Conservation (phyloP, 306 rosid genomes). For the Lathyrus aphaca region DNA sequence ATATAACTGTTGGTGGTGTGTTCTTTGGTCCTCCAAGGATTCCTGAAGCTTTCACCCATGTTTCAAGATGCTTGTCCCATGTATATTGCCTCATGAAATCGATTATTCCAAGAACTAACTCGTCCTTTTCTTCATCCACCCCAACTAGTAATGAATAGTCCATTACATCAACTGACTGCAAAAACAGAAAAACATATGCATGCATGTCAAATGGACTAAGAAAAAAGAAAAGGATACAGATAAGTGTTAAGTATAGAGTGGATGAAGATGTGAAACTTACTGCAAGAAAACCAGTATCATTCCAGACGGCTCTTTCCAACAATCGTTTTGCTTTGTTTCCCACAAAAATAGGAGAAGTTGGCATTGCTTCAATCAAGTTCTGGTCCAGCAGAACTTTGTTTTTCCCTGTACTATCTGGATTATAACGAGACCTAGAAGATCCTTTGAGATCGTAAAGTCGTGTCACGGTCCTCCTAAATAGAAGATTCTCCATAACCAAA, state of each 20-base stretch:
- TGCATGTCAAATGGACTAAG: conserved; percentile 14
- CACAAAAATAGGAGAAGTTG: conserved; percentile 95
- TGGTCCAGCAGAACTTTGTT: conserved; percentile 92
- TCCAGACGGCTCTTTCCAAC: conserved; percentile 98
- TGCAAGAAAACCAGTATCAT: conserved; percentile 91
- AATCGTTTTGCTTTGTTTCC: conserved; percentile 87
- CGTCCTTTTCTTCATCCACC: conserved; percentile 89
- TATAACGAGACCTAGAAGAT: conserved; percentile 86
- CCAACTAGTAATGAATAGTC: conserved; percentile 96
- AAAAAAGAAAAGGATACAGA: neutral
- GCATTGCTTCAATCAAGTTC: conserved; percentile 96
- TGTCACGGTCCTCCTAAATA: conserved; percentile 72
- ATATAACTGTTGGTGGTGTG: conserved; percentile 84
- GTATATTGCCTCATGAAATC: conserved; percentile 99
- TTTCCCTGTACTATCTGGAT: conserved; percentile 77
- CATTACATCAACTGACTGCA: conserved; percentile 94
- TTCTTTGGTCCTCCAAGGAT: conserved; percentile 97
- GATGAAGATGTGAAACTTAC: conserved; percentile 57
- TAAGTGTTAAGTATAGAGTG: conserved; percentile 13
- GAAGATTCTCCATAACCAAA: conserved; percentile 97
- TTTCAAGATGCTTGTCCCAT: conserved; percentile 99
- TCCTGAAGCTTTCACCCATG: conserved; percentile 97
- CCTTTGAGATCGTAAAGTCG: conserved; percentile 96
- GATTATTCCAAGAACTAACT: conserved; percentile 91
- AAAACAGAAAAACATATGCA: conserved; percentile 11